These are phyloP conservation scores for Penicillium italicum DNA, from an alignment of 2,329 filamentous ascomycete genomes.

Conservation along the genomic window DNA sequence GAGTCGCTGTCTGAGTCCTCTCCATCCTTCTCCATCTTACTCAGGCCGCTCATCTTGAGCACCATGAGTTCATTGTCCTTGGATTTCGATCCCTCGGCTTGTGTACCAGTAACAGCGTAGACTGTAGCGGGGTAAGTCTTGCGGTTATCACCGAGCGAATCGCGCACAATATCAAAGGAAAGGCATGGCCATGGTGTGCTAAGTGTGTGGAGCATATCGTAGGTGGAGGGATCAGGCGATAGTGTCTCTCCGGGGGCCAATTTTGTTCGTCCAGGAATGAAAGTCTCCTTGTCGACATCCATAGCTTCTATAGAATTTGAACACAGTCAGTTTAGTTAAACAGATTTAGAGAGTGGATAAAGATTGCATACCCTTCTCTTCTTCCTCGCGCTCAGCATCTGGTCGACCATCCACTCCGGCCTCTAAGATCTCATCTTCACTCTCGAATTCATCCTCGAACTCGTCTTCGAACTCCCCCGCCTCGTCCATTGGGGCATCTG, in stretches of 20 bases:
- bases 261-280: constrained; percentile 92
- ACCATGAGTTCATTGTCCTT: constrained; percentile 93
- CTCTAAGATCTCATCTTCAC: constrained; percentile 86
- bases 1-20: constrained; percentile 68
- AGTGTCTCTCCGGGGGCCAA: constrained; percentile 87
- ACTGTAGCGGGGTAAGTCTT: constrained; percentile 93
- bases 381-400: constrained; percentile 88
- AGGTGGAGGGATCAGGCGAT: constrained; percentile 86
- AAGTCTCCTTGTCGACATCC: constrained; percentile 91
- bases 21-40: constrained; percentile 72
- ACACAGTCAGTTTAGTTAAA: not conserved
- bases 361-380: constrained; percentile 61
- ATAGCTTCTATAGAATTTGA: constrained; percentile 60
- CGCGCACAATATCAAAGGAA: constrained; percentile 87
- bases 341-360: not conserved
- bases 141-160: constrained; percentile 80
- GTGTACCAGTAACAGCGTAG: constrained; percentile 91
- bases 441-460: constrained; percentile 96
- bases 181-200: constrained; percentile 96
- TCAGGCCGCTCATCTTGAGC: constrained; percentile 90
- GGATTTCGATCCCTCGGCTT: constrained; percentile 70
- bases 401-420: constrained; percentile 90
- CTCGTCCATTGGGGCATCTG: constrained; percentile 49
- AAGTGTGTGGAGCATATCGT: constrained; percentile 94
- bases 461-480: constrained; percentile 67